Evolutionary conservation across 805 yeast species (phyloP), one percentile per base, ranked within the genome.

Genomic region (Candida ponderosae): DNA sequence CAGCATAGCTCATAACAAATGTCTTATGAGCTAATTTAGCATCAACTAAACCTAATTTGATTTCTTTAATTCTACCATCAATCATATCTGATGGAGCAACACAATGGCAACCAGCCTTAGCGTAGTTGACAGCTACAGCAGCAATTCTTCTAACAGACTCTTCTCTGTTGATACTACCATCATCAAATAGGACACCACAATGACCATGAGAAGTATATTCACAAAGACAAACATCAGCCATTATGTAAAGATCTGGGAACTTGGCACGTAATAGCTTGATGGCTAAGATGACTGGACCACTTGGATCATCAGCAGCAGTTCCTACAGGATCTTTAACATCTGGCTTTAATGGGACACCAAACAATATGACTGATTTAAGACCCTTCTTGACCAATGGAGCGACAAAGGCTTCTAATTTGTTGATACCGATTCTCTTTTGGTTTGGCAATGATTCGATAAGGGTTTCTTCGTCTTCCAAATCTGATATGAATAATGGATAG

Each of bases 31-130:
- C 96, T 41, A 93, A 60, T 20, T 79, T 81, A 11, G 83, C 87
- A 33, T 76, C 78, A 34, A 90, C 78, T 35, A 93, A 70, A 3
- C 95, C 97, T 30, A 66, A 62, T 60, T 93, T 93, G 59, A 93
- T 93, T 33, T 87, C 97, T 40, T 71, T 67, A 47, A 93, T 77
- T 49, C 98, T 75, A 19, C 98, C 98, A 60, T 93, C 98, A 53
- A 89, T 79, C 97, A 93, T 93, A 57, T 93, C 98, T 14, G 94
- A 81, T 11, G 98, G 98, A 2, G 97, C 97, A 24, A 93, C 95
- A 40, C 87, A 82, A 56, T 93, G 73, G 3, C 96, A 96, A 38
- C 98, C 98, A 1, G 97, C 97, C 50, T 71, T 75, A 24, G 97
- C 97, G 56, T 93, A 93, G 58, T 86, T 88, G 8, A 84, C 94